Base-by-base conservation (phyloP, 306 rosid genomes). In the Echinosophora koreensis region DNA sequence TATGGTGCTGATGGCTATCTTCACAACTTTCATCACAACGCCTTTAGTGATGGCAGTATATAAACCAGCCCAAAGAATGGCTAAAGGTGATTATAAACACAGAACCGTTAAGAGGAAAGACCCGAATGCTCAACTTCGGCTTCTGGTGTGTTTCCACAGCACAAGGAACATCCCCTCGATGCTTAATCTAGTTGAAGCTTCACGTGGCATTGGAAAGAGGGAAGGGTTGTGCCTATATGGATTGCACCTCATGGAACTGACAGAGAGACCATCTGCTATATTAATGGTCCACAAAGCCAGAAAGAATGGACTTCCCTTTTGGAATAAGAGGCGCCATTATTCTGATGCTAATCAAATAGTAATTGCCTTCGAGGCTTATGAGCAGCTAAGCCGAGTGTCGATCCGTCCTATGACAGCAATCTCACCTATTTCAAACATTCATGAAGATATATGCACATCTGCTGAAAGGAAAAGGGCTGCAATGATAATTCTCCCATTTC, bases 341-440 rank as follows among this genome's bases (percentile, higher is more conserved):
- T 13, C 87, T 0, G 69, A 73, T 60, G 27, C 79, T 1, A 58
- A 89, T 49, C 86, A 86, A 65, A 69, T 87, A 1, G 85, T 87
- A 5, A 89, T 91, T 3, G 89, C 88, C 4, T 91, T 91, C 44
- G 93, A 91, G 75, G 84, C 89, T 54, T 87, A 77, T 39, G 77
- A 39, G 71, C 93, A 67, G 58, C 87, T 89, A n/a, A 87, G 90
- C 72, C 74, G 79, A 5, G 96, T 91, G 16, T 67, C 84, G 3
- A 76, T 91, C 11, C 90, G 90, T 12, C 96, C 96, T 16, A 89
- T 87, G 93, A 89, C 89, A 5, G 88, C 93, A 14, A 91, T 91
- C 41, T 91, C 96, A 27, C 3, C 82, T 0, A 3, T 91, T 4
- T 10, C 85, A 2, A 54, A 8, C 11, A 87, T 91, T 65, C 87